Base-by-base conservation (phyloP, 2,329 filamentous ascomycete species). In the Byssochlamys sp. region DNA sequence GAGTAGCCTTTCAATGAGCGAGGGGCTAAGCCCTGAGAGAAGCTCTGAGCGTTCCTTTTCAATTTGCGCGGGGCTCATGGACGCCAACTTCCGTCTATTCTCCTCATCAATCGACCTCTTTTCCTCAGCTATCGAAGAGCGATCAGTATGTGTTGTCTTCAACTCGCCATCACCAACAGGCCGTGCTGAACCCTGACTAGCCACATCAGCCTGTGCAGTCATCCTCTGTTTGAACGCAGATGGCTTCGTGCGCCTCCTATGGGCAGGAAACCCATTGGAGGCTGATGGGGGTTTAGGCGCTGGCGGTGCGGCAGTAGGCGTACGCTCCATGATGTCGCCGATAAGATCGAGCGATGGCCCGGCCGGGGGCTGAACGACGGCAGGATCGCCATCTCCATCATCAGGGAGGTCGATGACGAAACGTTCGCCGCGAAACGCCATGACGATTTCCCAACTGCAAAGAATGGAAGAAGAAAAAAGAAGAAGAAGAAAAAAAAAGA, bases 11-110 rank as follows among this genome's bases (percentile, higher is more conserved):
- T 95, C 82, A 4, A 99, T 78, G 31, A 96, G 76, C 0, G 81
- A 81, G 1, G 91, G 87, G 61, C 90, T 87, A 56, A 97, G 74
- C 6, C 82, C 84, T n/a, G 79, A 81, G 69, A 95, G 80, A n/a
- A 99, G 77, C 63, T 97, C 92, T 59, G 84, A 80, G 50, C 87
- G 84, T 59, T 94, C 91, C 63, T 86, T 80, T 60, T 88, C 85
- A 58, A 97, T 95, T 72, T 96, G 90, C 39, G 84, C 82, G 0
- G 84, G 76, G 1, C 88, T 88, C 94, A 99, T 96, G 27, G 80
- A 78, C 12, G 85, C 85, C 52, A 99, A 72, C 59, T 82, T 83
- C 58, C 84, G 81, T 51, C 76, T 83, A 67, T 97, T 99, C 71
- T 97, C 91, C 63, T 85, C 81, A 66, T 92, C 88, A 69, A 99